phyloP scores from a whole-genome alignment of 2,329 filamentous ascomycete species.

The Fusarium zealandicum region DNA sequence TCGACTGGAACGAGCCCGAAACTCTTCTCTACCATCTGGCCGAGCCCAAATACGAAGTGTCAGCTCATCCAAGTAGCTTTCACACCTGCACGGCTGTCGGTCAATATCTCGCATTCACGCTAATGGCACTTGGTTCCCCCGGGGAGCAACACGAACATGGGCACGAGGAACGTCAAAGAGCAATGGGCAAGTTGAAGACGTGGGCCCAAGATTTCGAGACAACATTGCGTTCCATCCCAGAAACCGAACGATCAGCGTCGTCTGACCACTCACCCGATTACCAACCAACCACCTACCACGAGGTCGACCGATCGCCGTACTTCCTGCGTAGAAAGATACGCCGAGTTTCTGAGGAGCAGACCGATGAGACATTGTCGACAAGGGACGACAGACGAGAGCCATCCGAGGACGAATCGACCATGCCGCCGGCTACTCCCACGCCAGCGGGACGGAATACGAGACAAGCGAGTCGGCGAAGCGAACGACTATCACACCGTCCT shows the following conservation, averaged over 20 bases:
- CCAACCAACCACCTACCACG: conserved; percentile 13
- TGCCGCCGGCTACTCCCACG: neutral
- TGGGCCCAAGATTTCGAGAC: conserved; percentile 4
- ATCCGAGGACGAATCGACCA: conserved; percentile 5
- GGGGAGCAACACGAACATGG: neutral
- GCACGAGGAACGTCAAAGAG: conserved; percentile 10
- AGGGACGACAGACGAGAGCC: neutral
- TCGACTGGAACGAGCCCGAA: conserved; percentile 12
- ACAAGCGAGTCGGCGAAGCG: conserved; percentile 25
- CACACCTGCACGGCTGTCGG: conserved; percentile 3
- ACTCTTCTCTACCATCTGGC: conserved; percentile 11
- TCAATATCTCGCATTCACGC: conserved; percentile 14
- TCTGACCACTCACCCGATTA: neutral
- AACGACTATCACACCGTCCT: neutral
- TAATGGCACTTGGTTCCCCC: conserved; percentile 10
- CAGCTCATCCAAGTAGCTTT: conserved; percentile 2
- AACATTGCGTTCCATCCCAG: conserved; percentile 1
- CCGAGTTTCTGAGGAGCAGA: conserved; percentile 38
- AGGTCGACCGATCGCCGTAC: conserved; percentile 15
- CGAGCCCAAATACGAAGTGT: conserved; percentile 5
- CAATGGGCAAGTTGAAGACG: neutral
- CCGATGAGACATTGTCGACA: neutral
- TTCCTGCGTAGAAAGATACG: conserved; percentile 40
- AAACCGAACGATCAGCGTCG: neutral
- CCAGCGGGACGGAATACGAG: conserved; percentile 17